A percentile compares a stretch with the other conserved stretches of the same genome.
Evolutionary conservation across 2,329 filamentous ascomycete genomes (phyloP).

Genomic region (Aspergillus uvarum): DNA sequence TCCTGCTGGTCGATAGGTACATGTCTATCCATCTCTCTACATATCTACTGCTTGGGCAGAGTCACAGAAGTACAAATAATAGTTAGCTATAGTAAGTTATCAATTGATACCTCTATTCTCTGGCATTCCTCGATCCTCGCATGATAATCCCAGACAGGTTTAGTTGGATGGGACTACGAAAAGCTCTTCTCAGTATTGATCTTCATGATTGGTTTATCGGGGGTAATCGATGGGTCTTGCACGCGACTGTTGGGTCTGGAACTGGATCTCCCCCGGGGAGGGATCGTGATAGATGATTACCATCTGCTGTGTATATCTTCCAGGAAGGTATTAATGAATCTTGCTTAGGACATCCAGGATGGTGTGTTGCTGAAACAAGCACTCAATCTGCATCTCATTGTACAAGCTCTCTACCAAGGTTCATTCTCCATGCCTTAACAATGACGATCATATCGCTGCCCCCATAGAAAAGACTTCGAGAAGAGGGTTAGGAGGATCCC

Average conservation of each 20-base stretch:
- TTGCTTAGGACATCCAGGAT: too few species aligned
- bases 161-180: slow-evolving; percentile 4
- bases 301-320: too few species aligned
- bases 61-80: background rate
- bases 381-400: background rate
- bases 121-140: slow-evolving; percentile 2
- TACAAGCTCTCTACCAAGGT: background rate
- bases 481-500: background rate
- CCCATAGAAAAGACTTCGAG: background rate
- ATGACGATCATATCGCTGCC: background rate
- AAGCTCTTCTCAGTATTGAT: background rate
- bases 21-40: too few species aligned
- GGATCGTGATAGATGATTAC: background rate
- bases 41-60: background rate
- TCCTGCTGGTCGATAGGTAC: too few species aligned
- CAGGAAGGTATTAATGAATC: too few species aligned
- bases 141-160: slow-evolving; percentile 3
- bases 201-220: slow-evolving; percentile 7
- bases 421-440: background rate
- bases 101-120: background rate
- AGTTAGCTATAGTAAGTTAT: too few species aligned
- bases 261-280: background rate
- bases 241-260: slow-evolving; percentile 12
- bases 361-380: background rate
- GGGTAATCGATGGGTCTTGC: slow-evolving; percentile 5